These are phyloP conservation scores for Polyplosphaeria fusca DNA, from an alignment of 495 filamentous ascomycete species.

Conservation along the genomic window DNA sequence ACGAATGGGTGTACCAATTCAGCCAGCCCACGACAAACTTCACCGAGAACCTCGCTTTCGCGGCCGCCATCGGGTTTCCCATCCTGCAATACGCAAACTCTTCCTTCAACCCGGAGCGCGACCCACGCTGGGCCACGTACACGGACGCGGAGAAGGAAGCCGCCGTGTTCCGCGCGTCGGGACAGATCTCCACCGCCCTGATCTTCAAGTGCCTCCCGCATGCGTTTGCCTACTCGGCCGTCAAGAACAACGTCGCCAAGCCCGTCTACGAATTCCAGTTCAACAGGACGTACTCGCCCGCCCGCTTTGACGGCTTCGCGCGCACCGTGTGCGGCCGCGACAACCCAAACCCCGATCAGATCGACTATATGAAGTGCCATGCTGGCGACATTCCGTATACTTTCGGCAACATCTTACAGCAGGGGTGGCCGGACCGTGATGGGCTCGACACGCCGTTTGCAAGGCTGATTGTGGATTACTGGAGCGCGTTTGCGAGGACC, in stretches of 20 bases:
- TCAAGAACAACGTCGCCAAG: slow-evolving; percentile 12
- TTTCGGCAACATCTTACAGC: slow-evolving; percentile 27
- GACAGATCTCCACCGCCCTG: slow-evolving; percentile 16
- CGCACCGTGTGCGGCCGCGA: slow-evolving; percentile 6
- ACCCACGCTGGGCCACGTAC: slow-evolving; percentile 1
- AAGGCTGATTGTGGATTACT: slow-evolving; percentile 33
- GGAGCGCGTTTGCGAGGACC: slow-evolving; percentile 29
- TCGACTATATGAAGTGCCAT: slow-evolving; percentile 36
- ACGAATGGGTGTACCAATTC: slow-evolving; percentile 26
- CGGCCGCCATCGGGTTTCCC: background rate
- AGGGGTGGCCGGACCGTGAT: slow-evolving; percentile 28
- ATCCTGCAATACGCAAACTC: slow-evolving; percentile 5
- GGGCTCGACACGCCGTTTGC: slow-evolving; percentile 29
- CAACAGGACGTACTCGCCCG: slow-evolving; percentile 32
- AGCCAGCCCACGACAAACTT: slow-evolving; percentile 35
- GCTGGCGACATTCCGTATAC: slow-evolving; percentile 28
- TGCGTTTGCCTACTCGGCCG: slow-evolving; percentile 20
- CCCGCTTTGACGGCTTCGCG: background rate
- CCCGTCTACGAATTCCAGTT: slow-evolving; percentile 26
- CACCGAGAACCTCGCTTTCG: slow-evolving; percentile 5
- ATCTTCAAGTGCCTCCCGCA: slow-evolving; percentile 22
- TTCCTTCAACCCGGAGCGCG: slow-evolving; percentile 20
- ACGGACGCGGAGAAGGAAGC: background rate
- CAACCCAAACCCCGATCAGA: background rate
- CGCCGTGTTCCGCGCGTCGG: slow-evolving; percentile 30